phyloP scores from a whole-genome alignment of 2,329 filamentous ascomycete genomes.

The Colletotrichum sp. region DNA sequence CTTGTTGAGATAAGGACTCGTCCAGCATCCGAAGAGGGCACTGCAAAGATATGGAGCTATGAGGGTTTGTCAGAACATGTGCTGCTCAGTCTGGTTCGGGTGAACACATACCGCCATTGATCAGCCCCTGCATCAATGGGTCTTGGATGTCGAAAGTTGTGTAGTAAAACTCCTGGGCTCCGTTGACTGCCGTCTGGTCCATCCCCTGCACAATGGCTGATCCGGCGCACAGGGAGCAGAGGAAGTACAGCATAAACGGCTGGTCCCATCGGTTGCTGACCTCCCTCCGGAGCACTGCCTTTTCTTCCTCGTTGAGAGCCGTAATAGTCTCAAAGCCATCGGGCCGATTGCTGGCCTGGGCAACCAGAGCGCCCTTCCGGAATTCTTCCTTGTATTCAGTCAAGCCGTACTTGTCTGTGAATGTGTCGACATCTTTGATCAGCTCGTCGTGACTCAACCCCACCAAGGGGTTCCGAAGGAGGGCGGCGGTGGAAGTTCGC shows the following conservation, averaged over 20 bases:
- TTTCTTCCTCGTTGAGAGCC: slow-evolving; percentile 31
- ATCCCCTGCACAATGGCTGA: slow-evolving; percentile 56
- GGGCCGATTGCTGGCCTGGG: slow-evolving; percentile 43
- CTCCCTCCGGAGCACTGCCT: slow-evolving; percentile 29
- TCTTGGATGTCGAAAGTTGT: slow-evolving; percentile 35
- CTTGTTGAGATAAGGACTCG: slow-evolving; percentile 53
- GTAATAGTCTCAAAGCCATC: slow-evolving; percentile 32
- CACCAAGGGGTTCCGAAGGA: slow-evolving; percentile 33
- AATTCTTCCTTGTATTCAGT: slow-evolving; percentile 46
- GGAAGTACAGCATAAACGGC: slow-evolving; percentile 36
- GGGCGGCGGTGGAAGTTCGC: slow-evolving; percentile 26
- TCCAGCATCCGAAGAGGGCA: slow-evolving; percentile 41
- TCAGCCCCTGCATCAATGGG: slow-evolving; percentile 54
- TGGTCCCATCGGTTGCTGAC: slow-evolving; percentile 33
- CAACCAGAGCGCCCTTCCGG: slow-evolving; percentile 55
- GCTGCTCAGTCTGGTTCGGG: neutral
- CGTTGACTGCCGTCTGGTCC: slow-evolving; percentile 69
- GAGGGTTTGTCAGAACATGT: neutral
- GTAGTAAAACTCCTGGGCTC: slow-evolving; percentile 49
- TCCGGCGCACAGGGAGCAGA: slow-evolving; percentile 26
- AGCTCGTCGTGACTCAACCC: slow-evolving; percentile 32
- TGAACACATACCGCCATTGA: slow-evolving; percentile 43
- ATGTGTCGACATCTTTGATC: slow-evolving; percentile 37
- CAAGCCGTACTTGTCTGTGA: slow-evolving; percentile 38
- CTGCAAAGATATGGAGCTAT: slow-evolving; percentile 56